Base-by-base conservation (phyloP, 2,329 filamentous ascomycete species). In the Neonectria faginata region DNA sequence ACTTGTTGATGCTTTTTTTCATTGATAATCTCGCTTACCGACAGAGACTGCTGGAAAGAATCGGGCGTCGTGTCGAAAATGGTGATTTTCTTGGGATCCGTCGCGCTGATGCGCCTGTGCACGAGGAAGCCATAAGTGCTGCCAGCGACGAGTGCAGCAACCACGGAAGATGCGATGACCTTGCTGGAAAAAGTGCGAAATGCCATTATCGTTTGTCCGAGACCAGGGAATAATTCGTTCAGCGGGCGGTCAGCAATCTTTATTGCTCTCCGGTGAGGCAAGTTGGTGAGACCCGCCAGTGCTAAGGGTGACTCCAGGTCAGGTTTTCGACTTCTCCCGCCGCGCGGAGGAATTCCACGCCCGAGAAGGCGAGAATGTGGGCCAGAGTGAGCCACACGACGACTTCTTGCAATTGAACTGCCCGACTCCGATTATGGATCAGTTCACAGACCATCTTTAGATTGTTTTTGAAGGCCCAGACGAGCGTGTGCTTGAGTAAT, bases 1-100 rank as follows among this genome's bases (percentile, higher is more conserved):
- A 62, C 29, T 16, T 55, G 47, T 0, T 51, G 53, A 25, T 76
- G 67, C 8, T 65, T 58, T 5, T 61, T 61, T 0, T 66, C 71
- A 18, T 78, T 78, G 53, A 77, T 70, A 6, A 76, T 53, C 3
- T 69, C 48, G 2, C 52, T 67, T 5, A 77, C 65, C 1, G 75
- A 72, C 1, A 20, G 51, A 0, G 75, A 76, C 14, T 65, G 61
- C n/a, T 55, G 50, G 14, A 77, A 75, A 3, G 71, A 60, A 3
- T 75, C 70, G 0, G 75, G 67, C 2, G 73, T 68, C 1, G 11
- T 42, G 2, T 56, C 47, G 1, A 66, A 60, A 11, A 61, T 59
- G 1, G 64, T 67, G 16, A 77, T 74, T 8, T 66, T 60, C 3
- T 54, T 53, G 25, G 44, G 45, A 1, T 70, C 69, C 1, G 60